phyloP scores from a whole-genome alignment of 2,329 filamentous ascomycete species.

The Trematosphaeria pertusa region DNA sequence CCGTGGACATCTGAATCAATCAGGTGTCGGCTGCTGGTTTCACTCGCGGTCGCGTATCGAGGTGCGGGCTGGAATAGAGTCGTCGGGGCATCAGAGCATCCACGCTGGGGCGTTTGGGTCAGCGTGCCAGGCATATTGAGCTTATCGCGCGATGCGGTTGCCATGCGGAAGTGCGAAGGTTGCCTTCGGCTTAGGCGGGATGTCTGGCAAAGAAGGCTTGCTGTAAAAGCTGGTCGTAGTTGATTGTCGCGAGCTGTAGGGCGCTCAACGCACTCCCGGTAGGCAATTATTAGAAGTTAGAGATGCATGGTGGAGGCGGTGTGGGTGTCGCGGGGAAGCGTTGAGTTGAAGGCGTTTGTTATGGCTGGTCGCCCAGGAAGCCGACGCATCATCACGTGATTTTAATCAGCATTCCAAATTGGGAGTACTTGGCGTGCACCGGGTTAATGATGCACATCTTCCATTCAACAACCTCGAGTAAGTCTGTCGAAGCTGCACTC shows the following conservation, averaged over 20 bases:
- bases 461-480: too few relatives aligned
- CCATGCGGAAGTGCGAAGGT: constrained; percentile 29
- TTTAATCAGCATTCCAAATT: too few relatives aligned
- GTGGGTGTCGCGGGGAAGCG: constrained; percentile 17
- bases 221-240: background rate
- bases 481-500: too few relatives aligned
- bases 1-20: constrained; percentile 35
- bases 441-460: too few relatives aligned
- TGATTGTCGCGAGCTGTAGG: background rate
- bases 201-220: background rate
- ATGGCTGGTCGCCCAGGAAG: constrained; percentile 14
- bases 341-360: constrained; percentile 26
- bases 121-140: constrained; percentile 39
- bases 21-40: constrained; percentile 38
- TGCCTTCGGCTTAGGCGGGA: constrained; percentile 24
- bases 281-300: constrained; percentile 12
- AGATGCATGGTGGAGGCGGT: constrained; percentile 24
- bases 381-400: constrained; percentile 7
- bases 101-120: constrained; percentile 24
- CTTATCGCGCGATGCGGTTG: constrained; percentile 24
- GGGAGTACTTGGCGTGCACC: too few relatives aligned
- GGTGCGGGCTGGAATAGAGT: constrained; percentile 29
- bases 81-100: constrained; percentile 20
- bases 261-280: background rate
- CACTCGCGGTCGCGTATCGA: constrained; percentile 32